A percentile compares a stretch with the other conserved stretches of the same genome.
These are phyloP conservation scores for Chaetomiaceae sp. DNA, from an alignment of 2,329 filamentous ascomycete species.

Conservation along the genomic window DNA sequence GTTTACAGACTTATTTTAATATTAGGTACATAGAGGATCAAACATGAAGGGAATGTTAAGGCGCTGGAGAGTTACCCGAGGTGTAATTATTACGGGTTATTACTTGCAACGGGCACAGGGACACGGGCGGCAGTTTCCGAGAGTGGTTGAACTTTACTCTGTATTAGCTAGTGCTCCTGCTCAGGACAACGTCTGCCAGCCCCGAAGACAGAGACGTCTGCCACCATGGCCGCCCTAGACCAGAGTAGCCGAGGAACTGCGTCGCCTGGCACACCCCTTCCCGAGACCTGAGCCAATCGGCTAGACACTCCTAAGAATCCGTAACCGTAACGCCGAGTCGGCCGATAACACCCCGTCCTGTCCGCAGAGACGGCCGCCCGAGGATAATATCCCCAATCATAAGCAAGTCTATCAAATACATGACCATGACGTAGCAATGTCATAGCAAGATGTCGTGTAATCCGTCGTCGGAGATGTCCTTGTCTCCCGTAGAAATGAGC, in stretches of 20 bases:
- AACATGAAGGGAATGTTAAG: too few relatives aligned
- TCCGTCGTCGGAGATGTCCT: constrained; percentile 21
- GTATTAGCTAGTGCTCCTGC: constrained; percentile 28
- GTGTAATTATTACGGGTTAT: not conserved
- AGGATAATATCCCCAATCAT: constrained; percentile 24
- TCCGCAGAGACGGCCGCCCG: constrained; percentile 23
- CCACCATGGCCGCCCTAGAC: constrained; percentile 12
- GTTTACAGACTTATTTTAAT: too few relatives aligned
- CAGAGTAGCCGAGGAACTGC: constrained; percentile 19
- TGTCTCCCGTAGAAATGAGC: constrained; percentile 22
- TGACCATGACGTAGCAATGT: constrained; percentile 28
- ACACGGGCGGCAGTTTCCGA: not conserved
- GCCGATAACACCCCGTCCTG: constrained; percentile 21
- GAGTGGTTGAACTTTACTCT: constrained; percentile 24
- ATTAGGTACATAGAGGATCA: too few relatives aligned
- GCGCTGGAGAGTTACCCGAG: too few relatives aligned
- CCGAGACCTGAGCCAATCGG: constrained; percentile 9
- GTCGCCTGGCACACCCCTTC: constrained; percentile 14
- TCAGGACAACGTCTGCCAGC: constrained; percentile 19
- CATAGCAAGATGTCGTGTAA: constrained; percentile 27
- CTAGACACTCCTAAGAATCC: constrained; percentile 19
- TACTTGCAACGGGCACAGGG: not conserved
- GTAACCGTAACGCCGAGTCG: constrained; percentile 28
- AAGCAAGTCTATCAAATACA: constrained; percentile 32
- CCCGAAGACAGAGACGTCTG: constrained; percentile 14